A percentile compares a stretch with the other conserved stretches of the same genome.
Evolutionary conservation across 1,284 basidiomycete genomes (phyloP).

Genomic region (Fistulinella cinereoalba): DNA sequence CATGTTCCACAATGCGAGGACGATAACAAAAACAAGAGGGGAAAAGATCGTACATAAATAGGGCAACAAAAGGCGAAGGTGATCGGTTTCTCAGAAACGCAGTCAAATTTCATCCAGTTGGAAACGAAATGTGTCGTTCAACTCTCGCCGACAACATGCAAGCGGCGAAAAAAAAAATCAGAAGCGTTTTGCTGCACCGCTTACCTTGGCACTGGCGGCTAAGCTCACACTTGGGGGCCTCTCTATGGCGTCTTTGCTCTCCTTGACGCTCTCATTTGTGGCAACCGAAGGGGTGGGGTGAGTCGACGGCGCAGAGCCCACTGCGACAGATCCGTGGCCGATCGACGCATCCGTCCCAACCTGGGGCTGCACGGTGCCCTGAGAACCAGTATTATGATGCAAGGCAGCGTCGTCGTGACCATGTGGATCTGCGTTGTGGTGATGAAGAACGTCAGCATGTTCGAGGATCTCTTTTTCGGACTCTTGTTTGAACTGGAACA

Average conservation of each 20-base stretch:
- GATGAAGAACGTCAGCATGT: conserved; percentile 48
- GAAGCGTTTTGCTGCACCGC: conserved; percentile 10
- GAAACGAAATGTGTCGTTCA: not conserved
- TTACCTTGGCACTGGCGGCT: conserved; percentile 34
- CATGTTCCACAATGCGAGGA: conserved; percentile 7
- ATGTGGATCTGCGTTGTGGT: conserved; percentile 42
- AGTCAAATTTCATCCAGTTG: too few species aligned
- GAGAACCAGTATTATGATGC: conserved; percentile 4
- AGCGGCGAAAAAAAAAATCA: conserved; percentile 16
- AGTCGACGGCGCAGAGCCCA: conserved; percentile 4
- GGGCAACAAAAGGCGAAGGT: not conserved
- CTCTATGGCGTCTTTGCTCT: conserved; percentile 28
- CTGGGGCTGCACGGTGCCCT: conserved; percentile 22
- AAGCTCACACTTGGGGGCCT: conserved; percentile 28
- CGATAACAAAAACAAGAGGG: conserved; percentile 6
- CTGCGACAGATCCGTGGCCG: conserved; percentile 9
- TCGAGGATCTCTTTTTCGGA: conserved; percentile 57
- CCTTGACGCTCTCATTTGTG: conserved; percentile 10
- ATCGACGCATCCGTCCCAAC: conserved; percentile 31
- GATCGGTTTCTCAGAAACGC: not conserved
- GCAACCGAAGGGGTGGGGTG: not conserved
- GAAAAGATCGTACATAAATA: conserved; percentile 1
- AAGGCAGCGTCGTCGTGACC: conserved; percentile 36
- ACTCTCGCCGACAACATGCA: conserved; percentile 1
- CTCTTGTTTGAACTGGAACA: conserved; percentile 76